Evolutionary conservation across 148 eudicot genomes (phyloP).

Genomic region (Pouteria glomerata): DNA sequence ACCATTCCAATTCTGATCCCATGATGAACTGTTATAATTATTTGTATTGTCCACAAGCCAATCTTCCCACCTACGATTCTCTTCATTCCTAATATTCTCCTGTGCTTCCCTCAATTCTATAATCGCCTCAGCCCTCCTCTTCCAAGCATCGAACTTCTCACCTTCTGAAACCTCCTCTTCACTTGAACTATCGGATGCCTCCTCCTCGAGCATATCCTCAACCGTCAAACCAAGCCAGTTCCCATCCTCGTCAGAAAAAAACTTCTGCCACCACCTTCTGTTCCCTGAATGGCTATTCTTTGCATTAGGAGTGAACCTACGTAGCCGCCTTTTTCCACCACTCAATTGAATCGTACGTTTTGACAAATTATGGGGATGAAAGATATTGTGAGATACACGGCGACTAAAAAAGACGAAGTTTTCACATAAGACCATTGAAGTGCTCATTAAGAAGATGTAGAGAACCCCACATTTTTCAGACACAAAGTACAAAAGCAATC

Average conservation of each 20-base stretch:
- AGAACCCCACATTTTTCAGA: constrained; percentile 57
- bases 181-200: constrained; percentile 18
- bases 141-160: constrained; percentile 95
- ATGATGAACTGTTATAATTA: constrained; percentile 25
- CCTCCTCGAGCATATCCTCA: constrained; percentile 55
- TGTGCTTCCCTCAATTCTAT: constrained; percentile 86
- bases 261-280: constrained; percentile 81
- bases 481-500: constrained; percentile 8
- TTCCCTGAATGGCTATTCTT: constrained; percentile 39
- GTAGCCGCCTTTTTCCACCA: constrained; percentile 29
- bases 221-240: constrained; percentile 86
- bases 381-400: constrained; percentile 11
- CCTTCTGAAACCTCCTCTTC: constrained; percentile 45
- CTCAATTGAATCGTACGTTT: constrained; percentile 19
- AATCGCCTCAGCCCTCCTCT: constrained; percentile 87
- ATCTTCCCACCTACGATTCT: constrained; percentile 90
- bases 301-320: constrained; percentile 48
- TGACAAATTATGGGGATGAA: constrained; percentile 5
- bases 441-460: constrained; percentile 61
- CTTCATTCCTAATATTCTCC: constrained; percentile 73
- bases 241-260: constrained; percentile 77
- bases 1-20: constrained; percentile 36
- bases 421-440: constrained; percentile 39
- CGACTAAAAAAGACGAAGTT: constrained; percentile 24
- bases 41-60: constrained; percentile 61